Conservation (phyloP, 2,329 filamentous ascomycete genomes). For the Pseudocercospora pini-densiflorae region DNA sequence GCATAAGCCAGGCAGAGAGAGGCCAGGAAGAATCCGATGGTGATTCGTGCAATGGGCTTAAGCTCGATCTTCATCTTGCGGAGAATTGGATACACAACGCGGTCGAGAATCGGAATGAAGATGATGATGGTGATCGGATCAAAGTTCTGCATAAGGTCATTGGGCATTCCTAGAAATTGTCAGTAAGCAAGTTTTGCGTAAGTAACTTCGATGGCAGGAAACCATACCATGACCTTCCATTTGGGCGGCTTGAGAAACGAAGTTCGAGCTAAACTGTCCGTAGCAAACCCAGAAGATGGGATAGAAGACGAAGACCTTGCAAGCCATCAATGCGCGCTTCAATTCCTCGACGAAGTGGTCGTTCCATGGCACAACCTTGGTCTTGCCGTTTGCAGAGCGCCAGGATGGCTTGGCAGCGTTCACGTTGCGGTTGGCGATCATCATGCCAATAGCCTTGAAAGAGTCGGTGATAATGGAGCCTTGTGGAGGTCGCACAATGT, state of each 20-base stretch:
- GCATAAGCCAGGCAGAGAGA: slow-evolving; percentile 60
- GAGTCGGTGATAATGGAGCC: slow-evolving; percentile 69
- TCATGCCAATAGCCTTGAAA: slow-evolving; percentile 65
- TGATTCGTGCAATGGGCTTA: slow-evolving; percentile 58
- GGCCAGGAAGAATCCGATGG: slow-evolving; percentile 58
- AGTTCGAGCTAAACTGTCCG: slow-evolving; percentile 48
- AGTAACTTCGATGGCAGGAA: neutral
- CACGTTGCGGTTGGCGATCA: slow-evolving; percentile 57
- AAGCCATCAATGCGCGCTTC: slow-evolving; percentile 67
- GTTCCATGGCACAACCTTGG: slow-evolving; percentile 61
- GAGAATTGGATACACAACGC: slow-evolving; percentile 51
- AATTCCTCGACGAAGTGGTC: slow-evolving; percentile 75
- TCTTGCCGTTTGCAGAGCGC: slow-evolving; percentile 58
- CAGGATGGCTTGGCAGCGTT: slow-evolving; percentile 70
- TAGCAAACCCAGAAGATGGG: slow-evolving; percentile 54
- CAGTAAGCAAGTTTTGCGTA: neutral
- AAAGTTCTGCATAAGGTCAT: slow-evolving; percentile 55
- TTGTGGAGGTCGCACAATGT: slow-evolving; percentile 56
- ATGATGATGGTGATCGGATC: slow-evolving; percentile 53
- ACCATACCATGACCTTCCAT: slow-evolving; percentile 43
- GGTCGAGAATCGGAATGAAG: slow-evolving; percentile 53
- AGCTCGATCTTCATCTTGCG: slow-evolving; percentile 48
- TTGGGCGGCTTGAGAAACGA: slow-evolving; percentile 53
- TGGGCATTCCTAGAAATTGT: slow-evolving; percentile 43
- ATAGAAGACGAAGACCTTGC: slow-evolving; percentile 67